Conservation (phyloP, 306 rosid genomes). For the Rubus parviflorus region DNA sequence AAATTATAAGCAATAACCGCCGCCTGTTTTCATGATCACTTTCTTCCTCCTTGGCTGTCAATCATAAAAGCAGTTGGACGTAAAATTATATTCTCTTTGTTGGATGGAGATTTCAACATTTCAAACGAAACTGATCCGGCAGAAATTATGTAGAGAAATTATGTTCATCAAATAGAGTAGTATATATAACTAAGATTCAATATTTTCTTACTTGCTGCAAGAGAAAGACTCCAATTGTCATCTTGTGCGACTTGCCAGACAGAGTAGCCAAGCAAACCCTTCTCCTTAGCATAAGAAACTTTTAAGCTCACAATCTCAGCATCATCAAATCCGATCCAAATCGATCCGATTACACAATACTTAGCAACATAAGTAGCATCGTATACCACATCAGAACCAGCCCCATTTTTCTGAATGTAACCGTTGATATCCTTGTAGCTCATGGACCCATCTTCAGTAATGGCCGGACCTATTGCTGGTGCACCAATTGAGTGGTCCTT, state of each 20-base stretch:
- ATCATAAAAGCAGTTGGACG: too few relatives aligned
- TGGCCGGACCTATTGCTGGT: slow-evolving; percentile 40
- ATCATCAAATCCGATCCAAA: slow-evolving; percentile 45
- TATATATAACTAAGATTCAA: too few relatives aligned
- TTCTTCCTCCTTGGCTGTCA: too few relatives aligned
- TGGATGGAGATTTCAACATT: too few relatives aligned
- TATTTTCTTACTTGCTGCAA: slow-evolving; percentile 28
- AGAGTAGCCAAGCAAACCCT: slow-evolving; percentile 32
- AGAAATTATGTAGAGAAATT: neutral
- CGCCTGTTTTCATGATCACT: too few relatives aligned
- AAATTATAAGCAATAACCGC: too few relatives aligned
- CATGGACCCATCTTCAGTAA: slow-evolving; percentile 1
- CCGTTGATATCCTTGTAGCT: slow-evolving; percentile 22
- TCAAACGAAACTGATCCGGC: too few relatives aligned
- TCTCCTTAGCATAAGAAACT: slow-evolving; percentile 43
- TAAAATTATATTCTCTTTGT: too few relatives aligned
- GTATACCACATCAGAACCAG: slow-evolving; percentile 15
- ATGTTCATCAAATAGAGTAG: neutral
- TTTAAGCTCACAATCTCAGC: slow-evolving; percentile 23
- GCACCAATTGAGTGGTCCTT: slow-evolving; percentile 30
- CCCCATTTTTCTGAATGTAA: slow-evolving; percentile 16
- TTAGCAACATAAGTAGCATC: slow-evolving; percentile 37
- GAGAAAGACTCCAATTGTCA: slow-evolving; percentile 35
- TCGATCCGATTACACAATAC: slow-evolving; percentile 27
- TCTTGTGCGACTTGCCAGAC: slow-evolving; percentile 30